phyloP scores from a whole-genome alignment of 2,329 filamentous ascomycete genomes.

The Truncatella angustata region DNA sequence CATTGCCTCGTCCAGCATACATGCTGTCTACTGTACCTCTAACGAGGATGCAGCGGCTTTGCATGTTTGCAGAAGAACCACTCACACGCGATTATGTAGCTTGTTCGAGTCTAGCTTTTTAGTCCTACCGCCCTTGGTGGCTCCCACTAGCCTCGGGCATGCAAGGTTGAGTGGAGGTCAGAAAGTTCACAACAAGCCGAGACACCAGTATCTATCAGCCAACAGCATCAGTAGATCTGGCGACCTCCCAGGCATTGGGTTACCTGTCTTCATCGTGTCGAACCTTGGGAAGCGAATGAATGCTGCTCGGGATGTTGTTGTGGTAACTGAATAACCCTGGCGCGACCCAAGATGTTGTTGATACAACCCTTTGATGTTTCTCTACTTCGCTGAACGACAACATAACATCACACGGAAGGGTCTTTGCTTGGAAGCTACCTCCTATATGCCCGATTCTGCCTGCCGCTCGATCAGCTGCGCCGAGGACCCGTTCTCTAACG shows the following conservation, averaged over 20 bases:
- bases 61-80: background rate
- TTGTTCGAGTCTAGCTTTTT: background rate
- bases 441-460: too few relatives aligned
- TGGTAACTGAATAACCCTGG: background rate
- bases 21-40: background rate
- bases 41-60: background rate
- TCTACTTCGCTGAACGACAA: too few relatives aligned
- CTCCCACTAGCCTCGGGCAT: background rate
- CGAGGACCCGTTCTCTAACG: too few relatives aligned
- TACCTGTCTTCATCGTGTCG: background rate
- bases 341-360: too few relatives aligned
- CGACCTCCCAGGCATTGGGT: background rate
- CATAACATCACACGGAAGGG: too few relatives aligned
- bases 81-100: background rate
- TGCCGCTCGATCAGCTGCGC: background rate
- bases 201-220: background rate
- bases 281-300: background rate
- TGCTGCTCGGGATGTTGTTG: background rate
- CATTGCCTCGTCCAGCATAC: background rate
- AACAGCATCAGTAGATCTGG: background rate
- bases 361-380: too few relatives aligned
- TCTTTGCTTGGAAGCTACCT: too few relatives aligned
- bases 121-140: background rate
- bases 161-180: background rate
- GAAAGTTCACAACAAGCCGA: background rate